Evolutionary conservation across 1,284 basidiomycete genomes (phyloP), one percentile per base, ranked within the genome.

Genomic region (Tilletia indica): DNA sequence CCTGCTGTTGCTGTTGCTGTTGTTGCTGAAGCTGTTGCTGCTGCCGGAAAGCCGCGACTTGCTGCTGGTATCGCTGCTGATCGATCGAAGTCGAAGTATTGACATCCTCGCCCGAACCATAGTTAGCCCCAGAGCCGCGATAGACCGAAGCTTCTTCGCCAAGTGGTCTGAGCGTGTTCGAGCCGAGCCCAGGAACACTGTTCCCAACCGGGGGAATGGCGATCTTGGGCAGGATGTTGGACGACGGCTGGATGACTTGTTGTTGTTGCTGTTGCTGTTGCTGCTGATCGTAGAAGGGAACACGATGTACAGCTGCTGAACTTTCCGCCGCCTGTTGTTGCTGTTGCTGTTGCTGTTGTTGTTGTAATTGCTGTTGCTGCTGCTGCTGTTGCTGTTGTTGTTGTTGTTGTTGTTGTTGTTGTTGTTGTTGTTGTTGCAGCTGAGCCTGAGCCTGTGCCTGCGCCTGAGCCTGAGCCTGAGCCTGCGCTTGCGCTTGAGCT

Each of bases 301-400:
- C 49, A 31, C 73, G 67, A n/a, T 72, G 73, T 12, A 49, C 21
- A 6, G 69, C 47, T 19, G 68, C 51, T 49, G 77, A 77, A 21
- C 74, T 34, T 34, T 64, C 61, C 49, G 66, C 70, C 42, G 39
- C 63, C 54, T 47, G 58, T 49, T 36, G 66, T 61, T 69, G 39
- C 67, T 38, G 84, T 21, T 83, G 75, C 51, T 78, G 78, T 39
- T 83, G 78, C 71, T 74, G 74, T 70, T 70, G 69, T 31, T 74
- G 71, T 38, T 75, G 73, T 54, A 74, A 36, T 19, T 34, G 36
- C 9, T 64, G 61, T 2, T 76, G 70, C 39, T 70, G 45, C 54
- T 49, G 67, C 69, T 76, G 12, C 74, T 72, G 70, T 74, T 73
- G 54, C 1, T 19, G 51, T 2, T n/a, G 31, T 8, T n/a, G n/a